Evolutionary conservation across 2,329 filamentous ascomycete species (phyloP).

Genomic region (Pseudogymnoascus pannorum): DNA sequence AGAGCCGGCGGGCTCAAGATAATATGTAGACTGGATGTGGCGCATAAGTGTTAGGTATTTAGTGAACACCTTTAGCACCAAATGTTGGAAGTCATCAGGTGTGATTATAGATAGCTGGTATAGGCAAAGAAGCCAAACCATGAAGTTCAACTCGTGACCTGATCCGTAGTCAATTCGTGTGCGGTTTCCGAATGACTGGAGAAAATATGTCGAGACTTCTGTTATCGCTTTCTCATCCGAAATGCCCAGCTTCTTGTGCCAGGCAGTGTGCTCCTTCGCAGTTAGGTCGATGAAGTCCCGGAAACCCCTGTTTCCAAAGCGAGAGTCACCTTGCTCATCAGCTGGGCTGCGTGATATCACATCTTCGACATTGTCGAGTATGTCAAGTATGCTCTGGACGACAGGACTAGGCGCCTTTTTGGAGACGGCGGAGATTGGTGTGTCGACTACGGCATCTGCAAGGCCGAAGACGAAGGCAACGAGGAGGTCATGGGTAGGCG

Average conservation of each 20-base stretch:
- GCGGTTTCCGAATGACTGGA: conserved; percentile 78
- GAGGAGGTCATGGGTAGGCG: conserved; percentile 67
- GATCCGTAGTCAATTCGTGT: conserved; percentile 92
- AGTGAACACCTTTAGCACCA: conserved; percentile 73
- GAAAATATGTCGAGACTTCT: conserved; percentile 74
- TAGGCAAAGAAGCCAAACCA: conserved; percentile 92
- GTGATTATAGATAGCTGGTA: conserved; percentile 67
- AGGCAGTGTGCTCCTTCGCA: conserved; percentile 43
- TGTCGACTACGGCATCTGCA: conserved; percentile 70
- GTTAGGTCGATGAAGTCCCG: conserved; percentile 68
- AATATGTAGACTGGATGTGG: conserved; percentile 81
- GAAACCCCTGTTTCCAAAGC: conserved; percentile 94
- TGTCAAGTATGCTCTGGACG: conserved; percentile 56
- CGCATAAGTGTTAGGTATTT: conserved; percentile 85
- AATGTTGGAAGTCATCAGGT: conserved; percentile 57
- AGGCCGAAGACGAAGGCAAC: conserved; percentile 80
- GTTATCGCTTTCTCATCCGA: conserved; percentile 45
- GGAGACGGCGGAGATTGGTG: conserved; percentile 55
- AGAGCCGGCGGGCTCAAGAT: conserved; percentile 91
- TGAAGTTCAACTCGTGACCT: conserved; percentile 94
- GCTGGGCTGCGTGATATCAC: conserved; percentile 67
- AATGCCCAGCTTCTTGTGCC: conserved; percentile 58
- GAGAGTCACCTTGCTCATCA: conserved; percentile 76
- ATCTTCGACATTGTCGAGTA: conserved; percentile 63
- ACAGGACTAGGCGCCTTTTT: conserved; percentile 44